These are phyloP conservation scores for Salvia sclarea DNA, from an alignment of 305 asterid genomes.

Conservation along the genomic window DNA sequence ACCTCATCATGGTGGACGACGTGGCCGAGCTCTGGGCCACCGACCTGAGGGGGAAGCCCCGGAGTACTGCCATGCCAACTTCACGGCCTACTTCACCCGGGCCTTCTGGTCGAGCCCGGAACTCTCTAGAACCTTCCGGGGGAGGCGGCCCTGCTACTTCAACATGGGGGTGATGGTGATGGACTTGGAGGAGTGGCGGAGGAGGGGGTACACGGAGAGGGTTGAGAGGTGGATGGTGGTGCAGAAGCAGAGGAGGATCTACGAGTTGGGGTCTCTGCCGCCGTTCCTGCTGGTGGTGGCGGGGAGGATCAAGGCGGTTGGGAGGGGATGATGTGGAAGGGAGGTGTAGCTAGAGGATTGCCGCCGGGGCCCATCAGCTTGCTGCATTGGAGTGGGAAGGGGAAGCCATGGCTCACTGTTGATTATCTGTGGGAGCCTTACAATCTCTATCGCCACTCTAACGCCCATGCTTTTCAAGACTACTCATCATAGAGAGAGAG, in stretches of 20 bases:
- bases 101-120: constrained; percentile 41
- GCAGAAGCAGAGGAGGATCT: constrained; percentile 60
- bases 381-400: constrained; percentile 51
- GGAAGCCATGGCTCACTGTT: constrained; percentile 60
- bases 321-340: constrained; percentile 41
- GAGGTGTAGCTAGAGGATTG: constrained; percentile 39
- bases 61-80: constrained; percentile 51
- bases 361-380: constrained; percentile 45
- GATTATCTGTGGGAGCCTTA: constrained; percentile 59
- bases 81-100: constrained; percentile 48
- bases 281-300: constrained; percentile 65
- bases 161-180: constrained; percentile 71
- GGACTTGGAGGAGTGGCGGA: constrained; percentile 60
- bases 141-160: constrained; percentile 51
- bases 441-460: constrained; percentile 45
- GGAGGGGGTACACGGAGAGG: constrained; percentile 42
- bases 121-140: constrained; percentile 35
- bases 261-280: constrained; percentile 68
- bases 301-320: constrained; percentile 51
- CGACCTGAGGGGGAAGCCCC: constrained; percentile 43
- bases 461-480: constrained; percentile 28
- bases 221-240: constrained; percentile 69
- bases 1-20: constrained; percentile 48
- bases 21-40: constrained; percentile 45
- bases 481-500: too few species aligned